A percentile compares a stretch with the other conserved stretches of the same genome.
These are phyloP conservation scores for Lycium barbarum DNA, from an alignment of 257 asterid genomes.

Conservation along the genomic window DNA sequence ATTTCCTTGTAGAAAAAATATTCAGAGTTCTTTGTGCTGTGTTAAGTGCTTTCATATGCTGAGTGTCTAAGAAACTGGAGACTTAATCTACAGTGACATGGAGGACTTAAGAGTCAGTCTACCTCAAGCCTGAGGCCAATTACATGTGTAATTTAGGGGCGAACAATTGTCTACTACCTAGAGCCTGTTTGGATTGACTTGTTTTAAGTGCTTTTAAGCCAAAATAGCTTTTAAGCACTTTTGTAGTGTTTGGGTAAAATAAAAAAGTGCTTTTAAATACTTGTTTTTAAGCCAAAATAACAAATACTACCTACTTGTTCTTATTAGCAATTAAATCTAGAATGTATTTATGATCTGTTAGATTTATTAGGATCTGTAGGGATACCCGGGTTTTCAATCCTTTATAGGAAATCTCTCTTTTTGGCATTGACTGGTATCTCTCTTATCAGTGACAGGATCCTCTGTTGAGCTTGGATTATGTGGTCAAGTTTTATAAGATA, in stretches of 20 bases:
- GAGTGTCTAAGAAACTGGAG: background rate
- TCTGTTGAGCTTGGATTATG: slow-evolving; percentile 13
- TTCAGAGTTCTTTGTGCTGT: background rate
- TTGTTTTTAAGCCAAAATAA: too few relatives aligned
- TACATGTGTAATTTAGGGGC: background rate
- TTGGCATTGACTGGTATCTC: background rate
- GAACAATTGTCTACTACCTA: background rate
- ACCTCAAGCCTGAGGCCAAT: background rate
- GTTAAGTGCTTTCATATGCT: background rate
- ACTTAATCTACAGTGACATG: background rate
- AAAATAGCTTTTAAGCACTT: too few relatives aligned
- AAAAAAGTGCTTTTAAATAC: too few relatives aligned
- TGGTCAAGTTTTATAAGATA: background rate
- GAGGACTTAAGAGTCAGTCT: background rate
- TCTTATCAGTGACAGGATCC: background rate
- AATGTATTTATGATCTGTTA: slow-evolving; percentile 10
- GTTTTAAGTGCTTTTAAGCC: too few relatives aligned
- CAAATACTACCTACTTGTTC: background rate
- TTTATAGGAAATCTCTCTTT: background rate
- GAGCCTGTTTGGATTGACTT: too few relatives aligned
- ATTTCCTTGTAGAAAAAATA: slow-evolving; percentile 4
- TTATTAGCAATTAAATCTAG: background rate
- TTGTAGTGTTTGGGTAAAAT: too few relatives aligned
- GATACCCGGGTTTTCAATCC: background rate
- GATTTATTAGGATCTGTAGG: background rate